Evolutionary conservation across 176 grass and related monocot genomes (phyloP).

Genomic region (Musa schizocarpa): DNA sequence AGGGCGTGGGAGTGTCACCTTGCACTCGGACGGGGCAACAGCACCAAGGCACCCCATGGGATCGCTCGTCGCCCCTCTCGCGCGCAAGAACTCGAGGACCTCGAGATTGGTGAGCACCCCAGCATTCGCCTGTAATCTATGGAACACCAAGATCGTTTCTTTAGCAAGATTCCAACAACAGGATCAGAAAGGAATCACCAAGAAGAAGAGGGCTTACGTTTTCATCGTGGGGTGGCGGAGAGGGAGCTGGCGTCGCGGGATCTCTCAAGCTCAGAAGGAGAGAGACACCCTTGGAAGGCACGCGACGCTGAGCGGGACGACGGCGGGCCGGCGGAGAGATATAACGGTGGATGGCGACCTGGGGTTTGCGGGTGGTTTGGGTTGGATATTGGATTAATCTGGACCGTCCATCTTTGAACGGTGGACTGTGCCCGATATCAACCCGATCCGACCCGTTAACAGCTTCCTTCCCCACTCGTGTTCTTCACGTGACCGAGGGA

Average conservation of each 20-base stretch:
- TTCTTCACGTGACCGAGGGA: no score
- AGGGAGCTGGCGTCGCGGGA: background rate
- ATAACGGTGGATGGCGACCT: background rate
- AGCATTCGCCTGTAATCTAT: conserved; percentile 35
- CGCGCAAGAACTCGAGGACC: conserved; percentile 61
- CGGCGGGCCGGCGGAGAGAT: background rate
- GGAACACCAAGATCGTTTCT: background rate
- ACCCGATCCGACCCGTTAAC: no score
- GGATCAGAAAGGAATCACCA: background rate
- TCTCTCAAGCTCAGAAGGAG: background rate
- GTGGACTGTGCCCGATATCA: no score
- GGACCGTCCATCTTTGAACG: background rate
- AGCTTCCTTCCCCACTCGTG: no score
- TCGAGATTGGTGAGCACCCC: conserved; percentile 73
- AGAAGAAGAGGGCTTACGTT: background rate
- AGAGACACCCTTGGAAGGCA: background rate
- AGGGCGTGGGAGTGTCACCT: conserved; percentile 28
- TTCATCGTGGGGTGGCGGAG: background rate
- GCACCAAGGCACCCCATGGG: conserved; percentile 81
- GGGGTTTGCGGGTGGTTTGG: background rate
- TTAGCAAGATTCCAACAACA: background rate
- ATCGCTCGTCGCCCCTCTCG: conserved; percentile 61
- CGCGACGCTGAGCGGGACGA: background rate
- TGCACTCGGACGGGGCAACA: conserved; percentile 69
- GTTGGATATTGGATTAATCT: background rate